Percentiles rank a stretch among this genome's conserved stretches.
Evolutionary conservation across 371 early-diverging fungal species (phyloP).

Genomic region (Mucor ambiguus): DNA sequence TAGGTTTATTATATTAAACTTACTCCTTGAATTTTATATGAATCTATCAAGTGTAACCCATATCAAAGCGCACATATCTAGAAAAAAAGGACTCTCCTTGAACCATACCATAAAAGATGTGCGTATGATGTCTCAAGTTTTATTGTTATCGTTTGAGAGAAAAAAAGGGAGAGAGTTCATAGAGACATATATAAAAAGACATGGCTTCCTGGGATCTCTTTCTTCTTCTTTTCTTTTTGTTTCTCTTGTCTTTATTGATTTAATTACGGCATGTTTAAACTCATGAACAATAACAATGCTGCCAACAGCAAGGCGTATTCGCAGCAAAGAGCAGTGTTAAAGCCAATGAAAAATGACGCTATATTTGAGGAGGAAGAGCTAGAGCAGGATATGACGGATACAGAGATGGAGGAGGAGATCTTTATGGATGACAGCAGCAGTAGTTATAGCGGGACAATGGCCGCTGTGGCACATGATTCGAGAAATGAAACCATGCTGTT

Average conservation of each 20-base stretch:
- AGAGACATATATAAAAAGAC: not conserved
- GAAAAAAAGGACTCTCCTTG: not conserved
- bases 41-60: not conserved
- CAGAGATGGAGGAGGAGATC: not conserved
- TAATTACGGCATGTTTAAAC: slow-evolving; percentile 14
- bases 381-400: not conserved
- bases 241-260: not conserved
- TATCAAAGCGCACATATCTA: slow-evolving; percentile 6
- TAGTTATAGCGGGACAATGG: not conserved
- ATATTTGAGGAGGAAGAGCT: slow-evolving; percentile 15
- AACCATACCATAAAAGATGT: not conserved
- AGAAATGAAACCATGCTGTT: slow-evolving; percentile 31
- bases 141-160: not conserved
- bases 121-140: not conserved
- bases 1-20: not conserved
- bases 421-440: slow-evolving; percentile 4
- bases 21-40: slow-evolving; percentile 5
- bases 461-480: not conserved
- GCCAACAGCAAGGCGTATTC: slow-evolving; percentile 6
- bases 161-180: not conserved
- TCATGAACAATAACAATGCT: not conserved
- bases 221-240: not conserved
- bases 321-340: slow-evolving; percentile 20
- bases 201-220: not conserved
- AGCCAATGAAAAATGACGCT: slow-evolving; percentile 1